Base-by-base conservation (phyloP, 345 rosid genomes). In the Eucalyptus viminalis region DNA sequence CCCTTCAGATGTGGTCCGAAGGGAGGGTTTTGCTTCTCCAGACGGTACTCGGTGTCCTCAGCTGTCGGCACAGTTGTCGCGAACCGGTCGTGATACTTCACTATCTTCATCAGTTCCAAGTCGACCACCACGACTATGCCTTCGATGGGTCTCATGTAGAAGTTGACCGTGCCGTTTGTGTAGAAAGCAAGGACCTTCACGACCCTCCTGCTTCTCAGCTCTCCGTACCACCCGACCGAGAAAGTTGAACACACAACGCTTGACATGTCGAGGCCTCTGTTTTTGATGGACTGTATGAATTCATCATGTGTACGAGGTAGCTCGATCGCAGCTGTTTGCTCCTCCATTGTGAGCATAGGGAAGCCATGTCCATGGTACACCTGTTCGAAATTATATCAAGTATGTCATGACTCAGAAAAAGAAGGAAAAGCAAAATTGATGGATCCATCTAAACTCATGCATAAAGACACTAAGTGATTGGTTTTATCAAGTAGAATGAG, bases 201-300 rank as follows among this genome's bases (percentile, higher is more conserved):
- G 8, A 58, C 44, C 83, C 90, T 85, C 87, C 51, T 58, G 87
- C 40, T 85, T 25, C 43, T 53, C 76, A 43, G 49, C 65, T 56
- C 87, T 7, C 97, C 97, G 43, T 91, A 95, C 97, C 98, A 97
- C 86, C 99, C 98, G 5, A 94, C 91, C 4, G 96, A 91, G 87
- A 93, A 92, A n/a, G 97, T 96, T 22, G 94, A 45, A 88, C 97
- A 95, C 86, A 96, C 95, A 86, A 97, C 96, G 90, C 94, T 94
- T 0, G 97, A 94, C 86, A 96, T 37, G 88, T 95, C 94, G 56
- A 94, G 76, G 10, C 92, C 93, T 69, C 98, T 90, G 19, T 53
- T 88, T 34, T 12, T 40, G n/a, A 95, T 93, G 37, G 96, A 95
- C 16, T 89, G 87, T 86, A 60, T 87, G 92, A 97, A 96, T 4